Percentiles rank a stretch among this genome's conserved stretches.
Evolutionary conservation across 306 rosid species (phyloP).

Genomic region (Oxytropis ochrocephala): DNA sequence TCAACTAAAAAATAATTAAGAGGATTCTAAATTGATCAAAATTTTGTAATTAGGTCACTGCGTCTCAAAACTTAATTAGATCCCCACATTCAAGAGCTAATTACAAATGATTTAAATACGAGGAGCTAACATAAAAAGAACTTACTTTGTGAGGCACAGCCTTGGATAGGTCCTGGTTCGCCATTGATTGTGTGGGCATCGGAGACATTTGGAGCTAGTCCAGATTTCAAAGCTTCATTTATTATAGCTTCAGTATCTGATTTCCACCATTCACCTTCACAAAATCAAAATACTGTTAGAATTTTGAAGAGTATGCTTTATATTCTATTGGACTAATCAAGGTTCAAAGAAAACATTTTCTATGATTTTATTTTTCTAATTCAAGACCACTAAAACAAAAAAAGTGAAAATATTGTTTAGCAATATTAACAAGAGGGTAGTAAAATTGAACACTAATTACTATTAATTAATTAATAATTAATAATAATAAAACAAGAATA

Average conservation of each 20-base stretch:
- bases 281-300: constrained; percentile 14
- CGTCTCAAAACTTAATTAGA: too few relatives aligned
- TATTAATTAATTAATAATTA: too few relatives aligned
- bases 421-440: not conserved
- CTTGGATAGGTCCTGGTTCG: constrained; percentile 43
- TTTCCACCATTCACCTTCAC: constrained; percentile 94
- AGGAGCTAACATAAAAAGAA: too few relatives aligned
- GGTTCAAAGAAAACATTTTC: not conserved
- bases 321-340: not conserved
- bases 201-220: constrained; percentile 76
- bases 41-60: too few relatives aligned
- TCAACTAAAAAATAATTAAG: too few relatives aligned
- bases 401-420: not conserved
- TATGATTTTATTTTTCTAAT: not conserved
- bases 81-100: too few relatives aligned
- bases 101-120: too few relatives aligned
- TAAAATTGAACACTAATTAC: too few relatives aligned
- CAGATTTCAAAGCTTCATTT: constrained; percentile 73
- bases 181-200: constrained; percentile 87
- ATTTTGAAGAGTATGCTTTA: not conserved
- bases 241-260: constrained; percentile 76
- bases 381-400: not conserved
- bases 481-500: not conserved
- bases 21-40: too few relatives aligned
- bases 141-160: constrained; percentile 31